phyloP scores from a whole-genome alignment of 106 monocot genomes.

The Posidonia australis region DNA sequence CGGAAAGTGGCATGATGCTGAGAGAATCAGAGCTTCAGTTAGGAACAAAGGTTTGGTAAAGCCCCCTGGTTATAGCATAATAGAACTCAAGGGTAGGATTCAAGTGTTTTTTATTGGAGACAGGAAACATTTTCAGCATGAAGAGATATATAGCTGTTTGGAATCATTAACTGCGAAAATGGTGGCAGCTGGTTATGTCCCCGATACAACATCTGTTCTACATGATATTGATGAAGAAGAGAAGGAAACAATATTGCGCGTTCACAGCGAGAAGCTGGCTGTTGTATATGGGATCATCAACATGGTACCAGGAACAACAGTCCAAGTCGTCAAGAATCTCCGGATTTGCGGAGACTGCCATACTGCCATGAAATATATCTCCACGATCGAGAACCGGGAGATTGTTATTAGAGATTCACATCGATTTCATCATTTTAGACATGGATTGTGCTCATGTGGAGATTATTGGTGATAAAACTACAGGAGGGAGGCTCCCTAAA shows the following conservation, averaged over 20 bases:
- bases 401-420: conserved; percentile 68
- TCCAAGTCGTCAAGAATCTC: conserved; percentile 75
- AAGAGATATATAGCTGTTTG: conserved; percentile 63
- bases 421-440: conserved; percentile 80
- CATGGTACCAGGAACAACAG: conserved; percentile 41
- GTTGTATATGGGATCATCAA: conserved; percentile 66
- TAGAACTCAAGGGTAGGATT: conserved; percentile 63
- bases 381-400: conserved; percentile 53
- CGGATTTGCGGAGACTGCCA: conserved; percentile 84
- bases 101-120: conserved; percentile 77
- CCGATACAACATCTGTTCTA: conserved; percentile 73
- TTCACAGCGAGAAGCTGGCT: conserved; percentile 89
- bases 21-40: conserved; percentile 47
- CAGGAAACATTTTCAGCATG: conserved; percentile 39
- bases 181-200: conserved; percentile 61
- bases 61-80: conserved; percentile 67
- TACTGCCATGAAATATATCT: conserved; percentile 47
- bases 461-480: conserved; percentile 61
- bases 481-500: too few relatives aligned
- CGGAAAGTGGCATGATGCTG: conserved; percentile 74
- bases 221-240: conserved; percentile 90
- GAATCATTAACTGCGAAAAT: conserved; percentile 46
- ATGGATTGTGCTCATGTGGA: conserved; percentile 64
- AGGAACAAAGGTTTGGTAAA: conserved; percentile 49
- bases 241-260: conserved; percentile 54